Percentiles rank a stretch among this genome's conserved stretches.
These are phyloP conservation scores for Cladosporium sp. DNA, from an alignment of 2,329 filamentous ascomycete genomes.

Conservation along the genomic window DNA sequence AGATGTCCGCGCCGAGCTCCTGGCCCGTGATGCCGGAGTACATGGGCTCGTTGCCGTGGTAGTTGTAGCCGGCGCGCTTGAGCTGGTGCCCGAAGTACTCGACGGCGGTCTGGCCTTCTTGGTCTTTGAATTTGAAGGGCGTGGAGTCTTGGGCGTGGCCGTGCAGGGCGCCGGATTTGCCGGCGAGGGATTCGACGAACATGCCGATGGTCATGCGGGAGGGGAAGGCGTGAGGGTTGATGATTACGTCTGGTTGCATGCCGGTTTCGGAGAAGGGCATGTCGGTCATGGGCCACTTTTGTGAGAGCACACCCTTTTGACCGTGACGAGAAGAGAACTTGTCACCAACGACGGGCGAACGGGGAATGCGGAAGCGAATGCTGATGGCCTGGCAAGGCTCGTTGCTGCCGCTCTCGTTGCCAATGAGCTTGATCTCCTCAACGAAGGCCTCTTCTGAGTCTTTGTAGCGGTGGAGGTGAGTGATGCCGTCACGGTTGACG, in stretches of 20 bases:
- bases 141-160: slow-evolving; percentile 95
- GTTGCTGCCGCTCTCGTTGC: slow-evolving; percentile 75
- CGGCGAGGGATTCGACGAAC: slow-evolving; percentile 96
- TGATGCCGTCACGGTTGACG: slow-evolving; percentile 79
- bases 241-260: slow-evolving; percentile 96
- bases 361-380: slow-evolving; percentile 87
- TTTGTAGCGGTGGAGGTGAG: slow-evolving; percentile 91
- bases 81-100: slow-evolving; percentile 97
- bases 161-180: slow-evolving; percentile 90
- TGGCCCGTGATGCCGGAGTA: slow-evolving; percentile 96
- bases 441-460: slow-evolving; percentile 83
- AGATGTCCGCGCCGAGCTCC: slow-evolving; percentile 92
- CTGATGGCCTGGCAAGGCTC: slow-evolving; percentile 85
- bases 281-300: slow-evolving; percentile 90
- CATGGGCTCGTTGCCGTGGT: slow-evolving; percentile 97
- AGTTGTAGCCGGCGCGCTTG: slow-evolving; percentile 93
- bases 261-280: slow-evolving; percentile 97
- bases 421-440: slow-evolving; percentile 88
- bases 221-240: slow-evolving; percentile 98
- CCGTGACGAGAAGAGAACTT: slow-evolving; percentile 99
- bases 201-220: slow-evolving; percentile 99
- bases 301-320: slow-evolving; percentile 94
- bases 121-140: slow-evolving; percentile 75
- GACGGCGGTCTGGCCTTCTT: slow-evolving; percentile 83
- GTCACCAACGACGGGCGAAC: slow-evolving; percentile 90